phyloP scores from a whole-genome alignment of 1,139 yeast species.

The Candida pseudocylindracea region DNA sequence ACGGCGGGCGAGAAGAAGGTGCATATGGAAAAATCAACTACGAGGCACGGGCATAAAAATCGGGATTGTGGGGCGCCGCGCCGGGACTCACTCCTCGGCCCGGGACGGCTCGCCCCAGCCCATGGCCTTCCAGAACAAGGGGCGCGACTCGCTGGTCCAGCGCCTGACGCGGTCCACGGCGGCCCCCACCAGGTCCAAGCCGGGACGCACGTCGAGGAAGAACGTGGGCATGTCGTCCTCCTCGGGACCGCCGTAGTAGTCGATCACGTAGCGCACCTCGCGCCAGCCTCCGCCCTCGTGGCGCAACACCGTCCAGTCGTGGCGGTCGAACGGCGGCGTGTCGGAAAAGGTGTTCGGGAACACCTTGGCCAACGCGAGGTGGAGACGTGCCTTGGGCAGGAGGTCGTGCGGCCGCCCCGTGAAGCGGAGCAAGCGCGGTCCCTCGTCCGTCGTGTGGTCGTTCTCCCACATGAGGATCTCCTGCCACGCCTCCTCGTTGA shows the following conservation, averaged over 20 bases:
- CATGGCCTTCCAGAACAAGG: constrained; percentile 22
- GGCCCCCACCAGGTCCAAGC: constrained; percentile 44
- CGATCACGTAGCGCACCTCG: constrained; percentile 75
- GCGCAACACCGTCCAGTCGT: constrained; percentile 93
- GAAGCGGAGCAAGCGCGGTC: constrained; percentile 62
- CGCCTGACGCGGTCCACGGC: constrained; percentile 44
- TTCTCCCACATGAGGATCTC: constrained; percentile 86
- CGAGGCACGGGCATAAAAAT: no score
- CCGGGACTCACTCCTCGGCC: no score
- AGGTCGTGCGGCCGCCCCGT: constrained; percentile 82
- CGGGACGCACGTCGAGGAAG: constrained; percentile 87
- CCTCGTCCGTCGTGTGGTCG: constrained; percentile 21
- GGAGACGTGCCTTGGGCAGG: constrained; percentile 71
- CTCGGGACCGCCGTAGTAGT: constrained; percentile 84
- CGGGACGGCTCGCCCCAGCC: constrained; percentile 5
- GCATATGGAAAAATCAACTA: no score
- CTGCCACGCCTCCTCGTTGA: constrained; percentile 96
- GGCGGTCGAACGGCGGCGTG: constrained; percentile 91
- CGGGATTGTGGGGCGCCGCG: no score
- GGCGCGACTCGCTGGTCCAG: constrained; percentile 14
- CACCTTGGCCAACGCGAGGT: constrained; percentile 38
- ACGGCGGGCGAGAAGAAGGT: no score
- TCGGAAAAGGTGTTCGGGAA: constrained; percentile 57
- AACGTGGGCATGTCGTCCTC: constrained; percentile 80
- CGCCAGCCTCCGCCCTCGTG: constrained; percentile 25